Conservation (phyloP, 73 alveolate genomes). For the Diophrys appendiculata region DNA sequence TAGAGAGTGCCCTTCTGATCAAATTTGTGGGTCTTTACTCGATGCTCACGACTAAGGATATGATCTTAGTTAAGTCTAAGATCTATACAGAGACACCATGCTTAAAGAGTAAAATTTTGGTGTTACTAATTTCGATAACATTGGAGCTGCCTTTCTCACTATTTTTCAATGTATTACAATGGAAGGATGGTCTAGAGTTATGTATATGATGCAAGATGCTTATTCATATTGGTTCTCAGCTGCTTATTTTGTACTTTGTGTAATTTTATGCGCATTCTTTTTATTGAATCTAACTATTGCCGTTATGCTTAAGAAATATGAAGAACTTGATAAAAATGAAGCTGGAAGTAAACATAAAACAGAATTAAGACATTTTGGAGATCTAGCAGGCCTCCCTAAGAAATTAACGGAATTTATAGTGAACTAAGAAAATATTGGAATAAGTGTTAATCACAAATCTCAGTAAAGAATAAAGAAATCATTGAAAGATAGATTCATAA, state of each 20-base stretch:
- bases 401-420: not conserved
- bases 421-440: not conserved
- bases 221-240: slow-evolving; percentile 41
- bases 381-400: not conserved
- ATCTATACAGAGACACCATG: slow-evolving; percentile 25
- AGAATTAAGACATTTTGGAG: not conserved
- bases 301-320: slow-evolving; percentile 45
- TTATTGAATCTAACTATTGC: slow-evolving; percentile 56
- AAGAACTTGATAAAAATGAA: slow-evolving; percentile 5
- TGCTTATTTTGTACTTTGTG: slow-evolving; percentile 33
- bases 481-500: not conserved
- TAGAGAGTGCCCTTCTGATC: not conserved
- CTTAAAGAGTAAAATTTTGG: slow-evolving; percentile 34
- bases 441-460: not conserved
- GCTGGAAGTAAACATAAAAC: not conserved
- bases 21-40: slow-evolving; percentile 25
- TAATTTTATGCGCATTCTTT: slow-evolving; percentile 38
- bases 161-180: slow-evolving; percentile 51
- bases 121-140: slow-evolving; percentile 49
- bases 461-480: not conserved
- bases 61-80: slow-evolving; percentile 8
- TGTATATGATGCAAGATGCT: slow-evolving; percentile 54
- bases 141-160: slow-evolving; percentile 42
- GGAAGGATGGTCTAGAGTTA: slow-evolving; percentile 53
- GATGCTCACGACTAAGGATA: not conserved